Percentiles rank a stretch among this genome's conserved stretches.
These are phyloP conservation scores for Lecanicillium sp. DNA, from an alignment of 2,329 filamentous ascomycete species.

Conservation along the genomic window DNA sequence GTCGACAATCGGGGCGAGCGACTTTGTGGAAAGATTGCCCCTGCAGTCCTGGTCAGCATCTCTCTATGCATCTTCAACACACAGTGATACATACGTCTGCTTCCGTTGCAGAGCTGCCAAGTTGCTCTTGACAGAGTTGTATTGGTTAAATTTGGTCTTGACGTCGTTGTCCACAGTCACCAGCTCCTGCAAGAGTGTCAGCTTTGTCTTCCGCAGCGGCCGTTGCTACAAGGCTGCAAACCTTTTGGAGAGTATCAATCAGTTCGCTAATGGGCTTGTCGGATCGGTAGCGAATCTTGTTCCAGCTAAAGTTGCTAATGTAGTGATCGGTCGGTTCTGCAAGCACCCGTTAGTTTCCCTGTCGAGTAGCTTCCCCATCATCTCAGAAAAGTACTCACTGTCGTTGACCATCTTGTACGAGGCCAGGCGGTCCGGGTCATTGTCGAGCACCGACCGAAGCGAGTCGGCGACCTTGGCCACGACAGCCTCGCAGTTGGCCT, in stretches of 20 bases:
- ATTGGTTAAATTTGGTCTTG: conserved; percentile 88
- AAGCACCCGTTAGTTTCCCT: background rate
- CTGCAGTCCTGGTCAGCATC: conserved; percentile 34
- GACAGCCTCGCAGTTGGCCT: conserved; percentile 68
- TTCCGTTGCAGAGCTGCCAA: conserved; percentile 75
- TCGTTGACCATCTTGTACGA: conserved; percentile 93
- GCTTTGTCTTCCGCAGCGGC: conserved; percentile 6
- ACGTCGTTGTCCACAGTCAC: conserved; percentile 92
- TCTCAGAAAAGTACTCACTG: conserved; percentile 50
- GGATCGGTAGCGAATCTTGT: conserved; percentile 92
- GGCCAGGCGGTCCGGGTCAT: conserved; percentile 72
- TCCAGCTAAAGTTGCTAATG: conserved; percentile 84
- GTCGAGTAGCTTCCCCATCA: conserved; percentile 3
- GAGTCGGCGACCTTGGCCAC: conserved; percentile 86
- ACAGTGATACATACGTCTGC: conserved; percentile 58
- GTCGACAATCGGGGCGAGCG: conserved; percentile 80
- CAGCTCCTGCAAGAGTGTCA: conserved; percentile 55
- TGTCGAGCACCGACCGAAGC: conserved; percentile 72
- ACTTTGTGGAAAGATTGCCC: conserved; percentile 90
- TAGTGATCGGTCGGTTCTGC: conserved; percentile 94
- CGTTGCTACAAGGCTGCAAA: conserved; percentile 23
- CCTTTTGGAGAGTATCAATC: conserved; percentile 83
- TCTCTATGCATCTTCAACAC: no score
- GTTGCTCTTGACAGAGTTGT: conserved; percentile 83
- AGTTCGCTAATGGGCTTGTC: conserved; percentile 86